Base-by-base conservation (phyloP, 2,329 filamentous ascomycete genomes). In the Exophiala xenobiotica region DNA sequence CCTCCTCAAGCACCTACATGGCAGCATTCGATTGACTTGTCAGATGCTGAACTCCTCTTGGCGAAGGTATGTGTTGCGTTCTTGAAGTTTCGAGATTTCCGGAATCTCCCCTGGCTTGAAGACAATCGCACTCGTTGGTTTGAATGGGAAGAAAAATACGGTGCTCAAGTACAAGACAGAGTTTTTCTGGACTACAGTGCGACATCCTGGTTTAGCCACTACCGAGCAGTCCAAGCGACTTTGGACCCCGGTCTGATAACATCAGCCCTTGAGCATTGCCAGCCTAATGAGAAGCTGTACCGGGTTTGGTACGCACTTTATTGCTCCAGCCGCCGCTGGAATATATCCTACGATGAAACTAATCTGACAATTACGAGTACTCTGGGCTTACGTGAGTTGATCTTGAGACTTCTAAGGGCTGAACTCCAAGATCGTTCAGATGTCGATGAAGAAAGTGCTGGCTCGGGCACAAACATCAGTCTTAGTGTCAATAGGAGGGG, bases 401-500 rank as follows among this genome's bases (percentile, higher is more conserved):
- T n/a, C n/a, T n/a, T n/a, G n/a, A n/a, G n/a, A n/a, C n/a, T n/a
- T n/a, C n/a, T n/a, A n/a, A n/a, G n/a, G n/a, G n/a, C n/a, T n/a
- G n/a, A n/a, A n/a, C n/a, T n/a, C n/a, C n/a, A 20, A 57, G 3
- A 44, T 61, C 0, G 42, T 65, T 1, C 37, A 57, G 27, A 22
- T 57, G 4, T 49, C 66, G 14, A 48, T 66, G n/a, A 51, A 63
- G 4, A 51, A 55, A 27, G 57, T n/a, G n/a, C n/a, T n/a, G n/a
- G n/a, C n/a, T n/a, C n/a, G n/a, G n/a, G n/a, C n/a, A n/a, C n/a
- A n/a, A n/a, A n/a, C n/a, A n/a, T n/a, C n/a, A n/a, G n/a, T n/a
- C n/a, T n/a, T n/a, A n/a, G 59, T 19, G 64, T 62, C 14, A 42
- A 54, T 20, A 38, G 52, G 18, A 51, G 51, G 23, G 27, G 38